Evolutionary conservation across 2,329 filamentous ascomycete genomes (phyloP).

Genomic region (Venturia nashicola): DNA sequence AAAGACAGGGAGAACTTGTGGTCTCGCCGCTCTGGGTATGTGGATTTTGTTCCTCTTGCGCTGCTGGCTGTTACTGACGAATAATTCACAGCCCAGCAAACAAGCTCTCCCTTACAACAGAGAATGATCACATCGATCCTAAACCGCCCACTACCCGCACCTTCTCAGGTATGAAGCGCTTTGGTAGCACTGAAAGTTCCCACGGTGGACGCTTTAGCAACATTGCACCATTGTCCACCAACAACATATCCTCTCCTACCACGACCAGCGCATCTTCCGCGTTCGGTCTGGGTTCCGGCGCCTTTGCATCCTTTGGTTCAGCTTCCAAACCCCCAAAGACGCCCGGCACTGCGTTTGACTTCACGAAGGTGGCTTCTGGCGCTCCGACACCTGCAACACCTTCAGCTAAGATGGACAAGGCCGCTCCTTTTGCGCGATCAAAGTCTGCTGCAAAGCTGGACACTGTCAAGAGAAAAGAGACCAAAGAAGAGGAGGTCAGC

Average conservation of each 20-base stretch:
- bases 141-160: conserved; percentile 49
- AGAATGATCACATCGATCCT: conserved; percentile 41
- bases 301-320: conserved; percentile 86
- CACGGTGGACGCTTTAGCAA: conserved; percentile 65
- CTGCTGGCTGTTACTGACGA: conserved; percentile 8
- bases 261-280: conserved; percentile 66
- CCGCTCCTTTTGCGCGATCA: conserved; percentile 9
- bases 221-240: conserved; percentile 56
- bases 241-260: conserved; percentile 59
- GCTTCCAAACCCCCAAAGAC: conserved; percentile 80
- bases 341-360: conserved; percentile 67
- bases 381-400: conserved; percentile 32
- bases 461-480: conserved; percentile 38
- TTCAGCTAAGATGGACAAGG: conserved; percentile 49
- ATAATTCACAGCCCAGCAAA: conserved; percentile 45
- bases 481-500: conserved; percentile 20
- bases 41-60: conserved; percentile 14
- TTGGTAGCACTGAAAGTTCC: conserved; percentile 60
- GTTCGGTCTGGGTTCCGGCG: conserved; percentile 87
- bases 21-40: conserved; percentile 63
- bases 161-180: conserved; percentile 54
- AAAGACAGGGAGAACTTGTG: conserved; percentile 42
- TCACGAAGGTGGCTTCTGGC: conserved; percentile 37
- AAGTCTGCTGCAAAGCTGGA: conserved; percentile 18
- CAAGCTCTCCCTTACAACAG: conserved; percentile 83